Base-by-base conservation (phyloP, 2,329 filamentous ascomycete species). In the Colletotrichum salicis region DNA sequence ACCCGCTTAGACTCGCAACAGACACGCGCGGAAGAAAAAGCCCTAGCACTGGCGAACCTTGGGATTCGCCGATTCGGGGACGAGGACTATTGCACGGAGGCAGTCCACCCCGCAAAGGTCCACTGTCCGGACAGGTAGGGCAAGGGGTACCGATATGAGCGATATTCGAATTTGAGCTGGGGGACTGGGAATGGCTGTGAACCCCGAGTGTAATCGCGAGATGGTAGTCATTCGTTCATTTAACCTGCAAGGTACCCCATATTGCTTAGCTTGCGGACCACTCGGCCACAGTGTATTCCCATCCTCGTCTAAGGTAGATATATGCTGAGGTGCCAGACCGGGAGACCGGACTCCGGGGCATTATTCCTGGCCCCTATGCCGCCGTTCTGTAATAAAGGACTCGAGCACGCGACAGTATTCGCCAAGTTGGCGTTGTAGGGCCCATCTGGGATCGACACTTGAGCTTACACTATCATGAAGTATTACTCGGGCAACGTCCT, bases 141-240 rank as follows among this genome's bases (percentile, higher is more conserved):
- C 59, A 59, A 56, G 45, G 55, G n/a, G 56, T 37, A 29, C 59
- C 59, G 55, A 71, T 19, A 29, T 64, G 54, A 64, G 70, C 54
- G 65, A 72, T 64, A 70, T 69, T 64, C 15, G 31, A 62, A 4
- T 60, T 11, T 24, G 37, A 31, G n/a, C 11, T 37, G 56, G 56
- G 7, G 7, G 35, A 45, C 37, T 62, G 52, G 27, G 52, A 24
- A 52, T 64, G 52, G 52, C 48, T 31, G 45, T 29, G 27, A 52
- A 54, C 22, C 31, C 57, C 29, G 56, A 58, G 52, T 12, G 15
- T 19, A 48, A 55, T 8, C 19, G 13, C n/a, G 31, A 31, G 29
- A 22, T 58, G 15, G 57, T 35, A 68, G 57, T 54, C 45, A 59
- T 59, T 12, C 29, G 52, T 68, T 55, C 57, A 71, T 62, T 45